Conservation (phyloP, 2,329 filamentous ascomycete genomes). For the Septoria petroselini region DNA sequence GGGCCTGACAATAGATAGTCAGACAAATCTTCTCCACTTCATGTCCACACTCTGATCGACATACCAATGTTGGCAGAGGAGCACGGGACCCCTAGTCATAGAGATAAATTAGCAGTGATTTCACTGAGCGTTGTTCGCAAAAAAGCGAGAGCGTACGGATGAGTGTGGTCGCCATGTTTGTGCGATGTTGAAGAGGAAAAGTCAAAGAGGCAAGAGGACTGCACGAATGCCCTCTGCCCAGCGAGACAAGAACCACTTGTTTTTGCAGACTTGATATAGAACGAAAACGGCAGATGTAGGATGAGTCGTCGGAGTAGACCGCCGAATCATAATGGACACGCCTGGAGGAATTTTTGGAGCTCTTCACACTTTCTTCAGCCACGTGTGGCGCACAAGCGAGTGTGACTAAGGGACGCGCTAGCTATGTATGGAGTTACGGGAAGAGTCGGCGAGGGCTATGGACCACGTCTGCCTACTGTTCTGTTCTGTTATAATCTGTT, state of each 20-base stretch:
- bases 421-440: neutral
- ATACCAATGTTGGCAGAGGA: conserved; percentile 91
- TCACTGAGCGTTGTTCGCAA: neutral
- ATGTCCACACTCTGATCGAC: too few relatives aligned
- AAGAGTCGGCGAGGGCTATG: too few relatives aligned
- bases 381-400: conserved; percentile 6
- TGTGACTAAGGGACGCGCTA: neutral
- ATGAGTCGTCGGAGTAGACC: conserved; percentile 5
- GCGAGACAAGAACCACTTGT: neutral
- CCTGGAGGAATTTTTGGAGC: conserved; percentile 7
- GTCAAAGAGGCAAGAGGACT: neutral
- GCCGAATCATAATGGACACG: conserved; percentile 5
- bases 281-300: conserved; percentile 6
- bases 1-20: too few relatives aligned
- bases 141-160: conserved; percentile 24
- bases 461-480: too few relatives aligned
- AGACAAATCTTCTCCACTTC: too few relatives aligned
- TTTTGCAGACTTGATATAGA: neutral
- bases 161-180: conserved; percentile 17
- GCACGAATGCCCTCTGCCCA: neutral
- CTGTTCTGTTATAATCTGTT: too few relatives aligned
- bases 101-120: conserved; percentile 14
- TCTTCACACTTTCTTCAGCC: neutral
- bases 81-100: conserved; percentile 65
- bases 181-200: neutral